Base-by-base conservation (phyloP, 129 eudicot genomes). In the Flaveria bidentis region DNA sequence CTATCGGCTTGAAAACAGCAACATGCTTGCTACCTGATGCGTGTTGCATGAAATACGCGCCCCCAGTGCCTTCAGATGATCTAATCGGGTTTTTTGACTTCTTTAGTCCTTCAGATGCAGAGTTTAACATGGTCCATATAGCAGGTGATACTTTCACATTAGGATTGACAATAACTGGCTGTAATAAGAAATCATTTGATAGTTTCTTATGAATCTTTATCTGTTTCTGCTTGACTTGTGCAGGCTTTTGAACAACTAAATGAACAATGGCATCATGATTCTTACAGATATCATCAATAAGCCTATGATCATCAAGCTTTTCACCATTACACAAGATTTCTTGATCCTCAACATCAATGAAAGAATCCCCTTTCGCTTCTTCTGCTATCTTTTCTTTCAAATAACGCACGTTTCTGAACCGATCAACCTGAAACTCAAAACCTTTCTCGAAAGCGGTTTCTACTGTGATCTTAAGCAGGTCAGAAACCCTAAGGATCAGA, bases 11-110 rank as follows among this genome's bases (percentile, higher is more conserved):
- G 49, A 88, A 88, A 70, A 85, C 82, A 0, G 88, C 82, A 18
- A 88, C 76, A 6, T 85, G 46, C 39, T 79, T 85, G 71, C 79
- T 69, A 3, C 93, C 90, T 0, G 83, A 71, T 8, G 84, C 83
- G 28, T 86, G 82, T 41, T 83, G 90, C 90, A 88, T 88, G 60
- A 88, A 85, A 30, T 88, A 88, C 9, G 86, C 83, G 13, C 92
- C 92, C 14, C 92, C 92, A 0, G 86, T 88, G n/a, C 92, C 92
- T 73, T 85, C 92, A 0, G 86, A 78, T 12, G 93, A 85, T 69
- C 90, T 76, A 70, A 85, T 73, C 1, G 90, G 90, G 14, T 66
- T 69, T 83, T 77, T 88, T 4, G 76, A 77, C 15, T 55, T 79
- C 56, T 45, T 84, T 28, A 88, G 64, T 9, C 93, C 93, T 10